Base-by-base conservation (phyloP, 495 filamentous ascomycete genomes). In the Annulohypoxylon bovei region DNA sequence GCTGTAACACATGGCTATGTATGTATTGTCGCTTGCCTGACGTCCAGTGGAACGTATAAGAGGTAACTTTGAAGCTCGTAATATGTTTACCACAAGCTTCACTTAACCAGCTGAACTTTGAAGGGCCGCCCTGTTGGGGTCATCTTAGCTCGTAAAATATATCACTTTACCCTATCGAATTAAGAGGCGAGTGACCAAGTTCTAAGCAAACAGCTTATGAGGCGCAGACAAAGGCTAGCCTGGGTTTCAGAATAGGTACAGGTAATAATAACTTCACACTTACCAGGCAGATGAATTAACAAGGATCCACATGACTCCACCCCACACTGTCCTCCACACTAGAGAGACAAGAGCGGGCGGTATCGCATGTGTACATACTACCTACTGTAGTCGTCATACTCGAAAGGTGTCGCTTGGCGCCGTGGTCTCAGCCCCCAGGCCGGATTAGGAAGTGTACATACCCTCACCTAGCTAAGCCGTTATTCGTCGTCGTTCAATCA, bases 211-310 rank as follows among this genome's bases (percentile, higher is more conserved):
- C 57, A 59, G 14, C 53, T 32, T 39, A 59, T 33, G 61, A 46
- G 65, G 65, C 65, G 70, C 61, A 64, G 39, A 25, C 40, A 22
- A 30, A 33, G 18, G 28, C 33, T 22, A 39, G 64, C 30, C 40
- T 23, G 27, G 55, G 70, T 65, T 62, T 68, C 65, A 68, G 65
- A 68, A n/a, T n/a, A n/a, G n/a, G n/a, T n/a, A n/a, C n/a, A n/a
- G n/a, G 56, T 65, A 68, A 68, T 63, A 58, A 59, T 55, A 40
- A 66, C 30, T 62, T 14, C 40, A 50, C 28, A 63, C 42, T 58
- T 28, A 52, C 50, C 28, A 22, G 46, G 46, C 54, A 30, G 39
- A 61, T 54, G 22, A 42, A 59, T 58, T 6, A 61, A 44, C 59
- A 68, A 68, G 55, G 65, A 54, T 64, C 32, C 47, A 53, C 8